These are phyloP conservation scores for Haplographium delicatum DNA, from an alignment of 495 filamentous ascomycete genomes.

Conservation along the genomic window DNA sequence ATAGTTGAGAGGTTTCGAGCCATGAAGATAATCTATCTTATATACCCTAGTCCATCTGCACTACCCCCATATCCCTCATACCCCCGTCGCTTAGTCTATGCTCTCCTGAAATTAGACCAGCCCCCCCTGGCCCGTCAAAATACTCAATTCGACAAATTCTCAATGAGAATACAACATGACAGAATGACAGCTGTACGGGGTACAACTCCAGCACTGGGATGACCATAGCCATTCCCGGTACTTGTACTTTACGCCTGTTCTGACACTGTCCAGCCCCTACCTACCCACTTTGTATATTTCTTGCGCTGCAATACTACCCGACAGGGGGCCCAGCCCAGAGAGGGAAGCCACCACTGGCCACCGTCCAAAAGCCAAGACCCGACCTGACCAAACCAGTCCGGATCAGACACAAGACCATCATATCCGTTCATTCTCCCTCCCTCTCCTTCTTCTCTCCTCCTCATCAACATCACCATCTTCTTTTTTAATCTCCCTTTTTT, in stretches of 20 bases:
- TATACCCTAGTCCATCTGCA: too few species aligned
- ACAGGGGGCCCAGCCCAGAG: not conserved
- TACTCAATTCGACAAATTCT: not conserved
- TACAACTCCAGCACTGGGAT: not conserved
- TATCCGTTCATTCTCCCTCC: constrained; percentile 10
- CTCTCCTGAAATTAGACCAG: too few species aligned
- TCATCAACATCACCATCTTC: constrained; percentile 17
- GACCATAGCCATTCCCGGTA: too few species aligned
- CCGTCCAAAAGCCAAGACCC: not conserved
- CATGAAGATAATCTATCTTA: not conserved
- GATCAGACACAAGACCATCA: not conserved
- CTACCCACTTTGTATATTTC: too few species aligned
- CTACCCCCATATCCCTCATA: too few species aligned
- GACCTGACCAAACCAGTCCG: not conserved
- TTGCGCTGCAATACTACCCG: too few species aligned
- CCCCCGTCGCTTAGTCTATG: too few species aligned
- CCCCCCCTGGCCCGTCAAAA: not conserved
- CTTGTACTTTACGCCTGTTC: too few species aligned
- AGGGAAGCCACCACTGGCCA: not conserved
- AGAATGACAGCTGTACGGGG: not conserved
- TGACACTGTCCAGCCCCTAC: not conserved
- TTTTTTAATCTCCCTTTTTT: constrained; percentile 6
- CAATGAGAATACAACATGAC: not conserved
- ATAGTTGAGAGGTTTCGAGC: not conserved
- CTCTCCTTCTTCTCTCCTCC: constrained; percentile 19